Evolutionary conservation across 768 basidiomycete genomes (phyloP), one percentile per base, ranked within the genome.

Genomic region (Lactifluus pinguis): DNA sequence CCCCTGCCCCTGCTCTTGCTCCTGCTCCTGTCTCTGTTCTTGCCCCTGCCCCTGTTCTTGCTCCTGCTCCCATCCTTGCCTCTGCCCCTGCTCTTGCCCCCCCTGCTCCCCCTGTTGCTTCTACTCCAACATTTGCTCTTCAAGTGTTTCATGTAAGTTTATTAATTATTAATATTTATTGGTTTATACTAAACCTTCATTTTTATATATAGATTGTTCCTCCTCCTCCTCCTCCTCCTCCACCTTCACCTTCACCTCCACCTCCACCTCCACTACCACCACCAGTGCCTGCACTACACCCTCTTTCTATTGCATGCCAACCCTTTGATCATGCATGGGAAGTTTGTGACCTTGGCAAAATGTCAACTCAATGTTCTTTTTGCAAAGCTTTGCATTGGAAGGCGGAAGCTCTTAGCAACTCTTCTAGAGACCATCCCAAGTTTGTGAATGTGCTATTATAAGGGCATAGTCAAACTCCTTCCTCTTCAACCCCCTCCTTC

Each of bases 81-180:
- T n/a, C n/a, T n/a, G n/a, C n/a, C n/a, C n/a, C n/a, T 36, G 36
- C 36, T 36, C 6, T 11, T 36, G 36, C 36, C 4, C 36, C 11
- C 11, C 8, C 4, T 36, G 8, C 36, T 36, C 36, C 36, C 6
- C 36, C 34, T 36, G 7, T 7, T 7, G 10, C 6, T 36, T 36
- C 10, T n/a, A n/a, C n/a, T n/a, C n/a, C n/a, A n/a, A n/a, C 66
- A 48, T 51, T 14, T 49, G 75, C 1, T n/a, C n/a, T n/a, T n/a
- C n/a, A n/a, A n/a, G n/a, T n/a, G n/a, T n/a, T n/a, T n/a, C n/a
- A n/a, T n/a, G n/a, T n/a, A n/a, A n/a, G n/a, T n/a, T n/a, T n/a
- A n/a, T n/a, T n/a, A n/a, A n/a, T n/a, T n/a, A n/a, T 73, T 4
- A 49, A 80, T 34, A 70, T 78, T 74, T 75, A 74, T 34, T 34